A percentile compares a stretch with the other conserved stretches of the same genome.
Conservation (phyloP, 2,329 filamentous ascomycete genomes). For the Curvularia sp. region DNA sequence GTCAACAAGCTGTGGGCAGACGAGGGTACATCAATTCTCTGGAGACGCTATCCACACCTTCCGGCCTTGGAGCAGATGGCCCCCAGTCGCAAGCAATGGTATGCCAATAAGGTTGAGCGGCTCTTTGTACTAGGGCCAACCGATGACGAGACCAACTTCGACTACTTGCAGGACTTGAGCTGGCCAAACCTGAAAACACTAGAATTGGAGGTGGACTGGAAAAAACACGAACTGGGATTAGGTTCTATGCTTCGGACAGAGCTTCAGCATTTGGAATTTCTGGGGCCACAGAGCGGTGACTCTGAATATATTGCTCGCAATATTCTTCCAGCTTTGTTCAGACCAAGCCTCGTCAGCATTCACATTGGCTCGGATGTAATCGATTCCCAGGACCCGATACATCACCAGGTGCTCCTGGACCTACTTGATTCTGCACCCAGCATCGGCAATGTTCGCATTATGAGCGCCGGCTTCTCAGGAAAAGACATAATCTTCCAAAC, state of each 20-base stretch:
- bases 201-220: slow-evolving; percentile 42
- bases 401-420: slow-evolving; percentile 29
- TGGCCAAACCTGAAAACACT: slow-evolving; percentile 42
- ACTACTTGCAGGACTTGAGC: slow-evolving; percentile 33
- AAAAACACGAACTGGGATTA: slow-evolving; percentile 27
- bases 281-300: slow-evolving; percentile 32
- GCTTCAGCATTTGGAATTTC: slow-evolving; percentile 38
- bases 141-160: slow-evolving; percentile 24
- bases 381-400: slow-evolving; percentile 28
- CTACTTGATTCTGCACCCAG: slow-evolving; percentile 29
- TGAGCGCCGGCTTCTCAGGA: slow-evolving; percentile 30
- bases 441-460: slow-evolving; percentile 36
- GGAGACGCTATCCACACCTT: slow-evolving; percentile 43
- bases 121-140: slow-evolving; percentile 32
- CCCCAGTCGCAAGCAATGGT: slow-evolving; percentile 34
- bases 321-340: slow-evolving; percentile 34
- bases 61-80: slow-evolving; percentile 34
- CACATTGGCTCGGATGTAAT: slow-evolving; percentile 35
- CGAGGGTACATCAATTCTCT: slow-evolving; percentile 41
- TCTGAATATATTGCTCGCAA: slow-evolving; percentile 31
- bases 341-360: slow-evolving; percentile 32
- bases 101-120: slow-evolving; percentile 42
- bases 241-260: slow-evolving; percentile 31
- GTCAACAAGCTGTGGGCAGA: slow-evolving; percentile 47
- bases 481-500: slow-evolving; percentile 39